Evolutionary conservation across 2,329 filamentous ascomycete genomes (phyloP), one percentile per base, ranked within the genome.

Genomic region (Ceratocystis colombiana): DNA sequence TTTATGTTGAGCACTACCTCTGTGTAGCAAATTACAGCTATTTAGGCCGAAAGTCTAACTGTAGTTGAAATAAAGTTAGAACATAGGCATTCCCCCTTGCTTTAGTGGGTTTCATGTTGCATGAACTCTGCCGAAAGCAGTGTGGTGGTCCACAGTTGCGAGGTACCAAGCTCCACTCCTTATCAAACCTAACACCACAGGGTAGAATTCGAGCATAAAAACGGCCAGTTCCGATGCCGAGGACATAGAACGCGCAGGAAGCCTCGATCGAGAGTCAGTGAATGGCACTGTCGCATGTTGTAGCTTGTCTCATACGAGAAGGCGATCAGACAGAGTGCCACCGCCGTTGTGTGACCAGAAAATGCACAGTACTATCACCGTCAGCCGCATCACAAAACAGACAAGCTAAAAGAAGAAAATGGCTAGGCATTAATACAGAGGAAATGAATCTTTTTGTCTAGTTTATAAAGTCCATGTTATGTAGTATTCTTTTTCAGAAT

Each of bases 401-500:
- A 5, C 37, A 41, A 41, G 8, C 37, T 41, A 41, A 41, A 41
- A 12, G 37, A 41, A 41, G 37, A 15, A 12, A 41, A 41, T 41
- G 10, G 37, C 37, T 41, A 41, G 12, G 37, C 10, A 41, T 41
- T 41, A 15, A 15, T 41, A 41, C 10, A 41, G 3, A 41, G 37
- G 10, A 41, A 41, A 41, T 12, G 37, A 15, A 41, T 12, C 3
- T 12, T 41, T 41, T 41, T 41, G 10, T 41, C 37, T 41, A 41
- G 37, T 41, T 41, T 41, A 5, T 41, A 2, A 41, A 41, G 0
- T 41, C 12, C 3, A 15, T 41, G 12, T 8, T 41, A 41, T 4
- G 20, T 12, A 53, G 3, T 10, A 25, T 8, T 33, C n/a, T 59
- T 37, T 28, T 61, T 62, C 12, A 66, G 28, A 8, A 85, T 78